Percentiles rank a stretch among this genome's conserved stretches.
Evolutionary conservation across 176 grass and related monocot genomes (phyloP).

Genomic region (Musa troglodytarum): DNA sequence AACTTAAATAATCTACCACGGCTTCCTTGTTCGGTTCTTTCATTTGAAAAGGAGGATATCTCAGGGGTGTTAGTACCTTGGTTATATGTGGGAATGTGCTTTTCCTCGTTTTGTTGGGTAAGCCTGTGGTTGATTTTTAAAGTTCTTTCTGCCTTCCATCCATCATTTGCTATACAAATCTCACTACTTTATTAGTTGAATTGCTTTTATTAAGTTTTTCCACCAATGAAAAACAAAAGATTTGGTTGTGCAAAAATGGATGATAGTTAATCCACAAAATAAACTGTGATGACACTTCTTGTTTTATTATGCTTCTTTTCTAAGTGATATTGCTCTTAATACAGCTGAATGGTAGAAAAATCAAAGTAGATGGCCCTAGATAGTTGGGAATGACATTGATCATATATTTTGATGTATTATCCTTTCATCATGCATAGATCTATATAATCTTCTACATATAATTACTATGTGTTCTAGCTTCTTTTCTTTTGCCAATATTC

Average conservation of each 20-base stretch:
- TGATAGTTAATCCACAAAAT: background rate
- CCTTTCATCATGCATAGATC: background rate
- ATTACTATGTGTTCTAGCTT: background rate
- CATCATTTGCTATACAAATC: background rate
- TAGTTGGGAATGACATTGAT: background rate
- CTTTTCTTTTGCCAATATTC: background rate
- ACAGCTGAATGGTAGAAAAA: background rate
- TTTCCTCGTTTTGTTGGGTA: constrained; percentile 99
- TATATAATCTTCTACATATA: background rate
- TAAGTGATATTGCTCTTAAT: background rate
- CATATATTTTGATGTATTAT: background rate
- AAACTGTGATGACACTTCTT: background rate
- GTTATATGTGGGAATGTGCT: constrained; percentile 98
- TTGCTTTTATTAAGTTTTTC: background rate
- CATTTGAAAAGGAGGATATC: constrained; percentile 82
- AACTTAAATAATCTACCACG: constrained; percentile 87
- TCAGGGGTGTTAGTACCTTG: constrained; percentile 95
- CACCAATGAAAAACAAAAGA: background rate
- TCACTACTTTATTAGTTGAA: background rate
- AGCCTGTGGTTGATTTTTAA: constrained; percentile 20
- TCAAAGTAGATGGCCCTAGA: background rate
- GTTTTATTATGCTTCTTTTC: background rate
- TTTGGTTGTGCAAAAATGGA: background rate
- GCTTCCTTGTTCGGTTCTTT: constrained; percentile 58
- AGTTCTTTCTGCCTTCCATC: constrained; percentile 12